Percentiles rank a stretch among this genome's conserved stretches.
Evolutionary conservation across 441 rosid genomes (phyloP).

Genomic region (Bruguiera hainesii): DNA sequence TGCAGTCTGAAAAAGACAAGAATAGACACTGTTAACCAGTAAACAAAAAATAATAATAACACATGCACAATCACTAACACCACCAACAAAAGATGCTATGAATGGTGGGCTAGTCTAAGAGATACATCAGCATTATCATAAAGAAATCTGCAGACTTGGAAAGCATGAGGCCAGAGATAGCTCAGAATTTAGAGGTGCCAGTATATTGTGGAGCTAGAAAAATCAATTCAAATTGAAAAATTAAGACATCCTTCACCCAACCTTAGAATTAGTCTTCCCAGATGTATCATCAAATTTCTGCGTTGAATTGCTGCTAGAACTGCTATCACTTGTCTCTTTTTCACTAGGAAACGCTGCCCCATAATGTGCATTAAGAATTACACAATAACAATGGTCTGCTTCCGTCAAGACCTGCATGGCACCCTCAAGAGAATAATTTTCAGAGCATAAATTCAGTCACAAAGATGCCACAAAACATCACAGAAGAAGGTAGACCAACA

Average conservation of each 20-base stretch:
- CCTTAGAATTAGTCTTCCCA: constrained; percentile 61
- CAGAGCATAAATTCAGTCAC: neutral
- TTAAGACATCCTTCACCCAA: constrained; percentile 23
- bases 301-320: constrained; percentile 39
- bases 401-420: constrained; percentile 73
- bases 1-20: neutral
- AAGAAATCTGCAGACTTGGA: neutral
- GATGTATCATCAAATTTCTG: constrained; percentile 29
- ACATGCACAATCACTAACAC: neutral
- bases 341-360: constrained; percentile 88
- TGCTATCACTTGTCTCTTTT: constrained; percentile 39
- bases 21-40: too few species aligned
- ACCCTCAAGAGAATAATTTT: neutral
- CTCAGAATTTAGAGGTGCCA: neutral
- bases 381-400: constrained; percentile 87
- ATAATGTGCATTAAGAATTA: constrained; percentile 85
- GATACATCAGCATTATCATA: constrained; percentile 5
- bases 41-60: neutral
- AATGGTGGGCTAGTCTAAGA: constrained; percentile 4
- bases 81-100: too few species aligned
- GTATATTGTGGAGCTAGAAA: constrained; percentile 14
- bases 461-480: neutral
- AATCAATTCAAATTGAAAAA: constrained; percentile 14
- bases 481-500: neutral
- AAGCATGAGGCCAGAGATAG: neutral